A percentile compares a stretch with the other conserved stretches of the same genome.
phyloP scores from a whole-genome alignment of 2,329 filamentous ascomycete genomes.

The Fusarium sp. region DNA sequence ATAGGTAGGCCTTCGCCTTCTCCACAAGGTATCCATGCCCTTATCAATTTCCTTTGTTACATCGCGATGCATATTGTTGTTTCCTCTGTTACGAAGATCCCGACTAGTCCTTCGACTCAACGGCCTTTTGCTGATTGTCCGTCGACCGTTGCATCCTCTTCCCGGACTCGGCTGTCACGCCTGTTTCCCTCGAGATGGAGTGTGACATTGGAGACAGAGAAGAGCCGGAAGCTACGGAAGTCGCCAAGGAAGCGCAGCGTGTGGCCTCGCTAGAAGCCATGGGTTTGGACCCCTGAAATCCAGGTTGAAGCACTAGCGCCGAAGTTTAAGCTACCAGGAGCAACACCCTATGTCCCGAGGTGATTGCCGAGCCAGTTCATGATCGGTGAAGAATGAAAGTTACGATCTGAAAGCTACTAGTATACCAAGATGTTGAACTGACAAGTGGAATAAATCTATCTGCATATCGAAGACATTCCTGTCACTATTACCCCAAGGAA shows the following conservation, averaged over 20 bases:
- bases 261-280: not conserved
- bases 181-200: not conserved
- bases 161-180: no score
- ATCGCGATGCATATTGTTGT: not conserved
- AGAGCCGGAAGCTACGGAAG: not conserved
- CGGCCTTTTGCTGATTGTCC: not conserved
- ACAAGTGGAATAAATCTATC: not conserved
- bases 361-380: not conserved
- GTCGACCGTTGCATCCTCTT: not conserved
- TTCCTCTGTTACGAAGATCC: not conserved
- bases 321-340: not conserved
- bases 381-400: not conserved
- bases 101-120: not conserved
- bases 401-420: no score
- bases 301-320: not conserved
- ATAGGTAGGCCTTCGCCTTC: fast-evolving
- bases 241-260: no score
- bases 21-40: not conserved
- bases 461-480: not conserved
- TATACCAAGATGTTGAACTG: not conserved
- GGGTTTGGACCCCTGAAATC: not conserved
- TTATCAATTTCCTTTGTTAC: not conserved
- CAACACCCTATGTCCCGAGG: not conserved
- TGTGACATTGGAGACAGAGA: no score
- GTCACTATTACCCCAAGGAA: no score